Evolutionary conservation across 2,329 filamentous ascomycete genomes (phyloP).

Genomic region (Pseudocercospora musae): DNA sequence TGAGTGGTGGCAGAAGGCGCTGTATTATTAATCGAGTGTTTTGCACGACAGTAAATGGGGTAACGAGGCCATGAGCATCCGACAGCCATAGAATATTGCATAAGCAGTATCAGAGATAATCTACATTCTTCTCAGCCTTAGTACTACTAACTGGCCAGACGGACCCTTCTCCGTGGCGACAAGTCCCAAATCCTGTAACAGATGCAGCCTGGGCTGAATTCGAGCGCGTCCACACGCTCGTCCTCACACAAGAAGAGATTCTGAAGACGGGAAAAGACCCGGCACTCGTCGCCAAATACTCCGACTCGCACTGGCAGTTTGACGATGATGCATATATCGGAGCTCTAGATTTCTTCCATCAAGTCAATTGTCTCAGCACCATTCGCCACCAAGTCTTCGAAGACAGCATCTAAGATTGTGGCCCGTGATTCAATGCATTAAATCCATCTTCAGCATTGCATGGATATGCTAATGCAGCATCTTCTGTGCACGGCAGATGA

Average conservation of each 20-base stretch:
- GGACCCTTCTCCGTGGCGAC: not conserved
- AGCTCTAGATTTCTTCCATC: not conserved
- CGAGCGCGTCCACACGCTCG: not conserved
- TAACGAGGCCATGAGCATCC: too few relatives aligned
- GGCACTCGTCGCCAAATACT: not conserved
- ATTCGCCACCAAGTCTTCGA: not conserved
- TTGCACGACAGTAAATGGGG: too few relatives aligned
- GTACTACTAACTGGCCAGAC: too few relatives aligned
- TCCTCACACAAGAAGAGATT: not conserved
- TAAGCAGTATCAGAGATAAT: too few relatives aligned
- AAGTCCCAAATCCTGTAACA: not conserved
- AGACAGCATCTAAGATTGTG: too few relatives aligned
- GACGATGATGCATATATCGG: not conserved
- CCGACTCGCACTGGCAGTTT: not conserved
- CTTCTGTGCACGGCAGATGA: not conserved
- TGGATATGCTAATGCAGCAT: not conserved
- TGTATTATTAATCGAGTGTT: not conserved
- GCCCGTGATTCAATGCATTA: too few relatives aligned
- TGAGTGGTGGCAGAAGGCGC: constrained; percentile 49
- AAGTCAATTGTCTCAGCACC: not conserved
- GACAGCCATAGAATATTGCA: too few relatives aligned
- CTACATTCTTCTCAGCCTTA: too few relatives aligned
- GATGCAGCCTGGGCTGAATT: not conserved
- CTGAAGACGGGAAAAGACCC: not conserved
- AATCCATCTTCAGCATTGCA: not conserved